Base-by-base conservation (phyloP, 2,329 filamentous ascomycete genomes). In the Penicillium sp. region DNA sequence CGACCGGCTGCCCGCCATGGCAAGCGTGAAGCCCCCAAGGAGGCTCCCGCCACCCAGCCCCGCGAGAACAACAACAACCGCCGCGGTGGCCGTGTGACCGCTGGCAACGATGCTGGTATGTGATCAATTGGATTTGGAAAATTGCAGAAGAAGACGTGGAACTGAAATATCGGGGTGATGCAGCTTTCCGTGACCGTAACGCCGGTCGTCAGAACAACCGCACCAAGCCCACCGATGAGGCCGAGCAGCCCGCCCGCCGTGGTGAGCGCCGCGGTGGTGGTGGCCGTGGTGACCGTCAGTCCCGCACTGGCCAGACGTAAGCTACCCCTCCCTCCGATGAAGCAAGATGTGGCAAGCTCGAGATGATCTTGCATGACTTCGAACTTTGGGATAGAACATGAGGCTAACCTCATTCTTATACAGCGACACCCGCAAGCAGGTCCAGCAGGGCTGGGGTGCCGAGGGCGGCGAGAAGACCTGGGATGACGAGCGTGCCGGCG, bases 401-500 rank as follows among this genome's bases (percentile, higher is more conserved):
- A 20, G 44, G 66, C 66, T 61, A 70, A 67, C 51, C 1, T 9
- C 18, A 10, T 21, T 46, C 20, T 54, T 30, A 20, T 49, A 29
- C 49, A 78, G 75, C 56, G 70, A 73, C 56, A 73, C 75, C 57
- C 67, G 66, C 54, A 78, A 78, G 71, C 74, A 78, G 66, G 63
- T 88, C 72, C 89, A 86, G 70, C 89, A 93, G 75, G 89, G 90
- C 66, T 97, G 93, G 91, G 94, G 93, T 67, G 87, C 84, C 69
- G 82, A 83, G 65, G 88, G 90, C 70, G 94, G 91, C 68, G 80
- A 87, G 58, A 88, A 88, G 70, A 91, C 95, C 79, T 86, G 89
- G 78, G 89, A 89, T 70, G 94, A 97, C 68, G 94, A 97, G 83
- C 85, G 90, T 77, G 91, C 88, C 65, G 94, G 89, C 66, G 91